A percentile compares a stretch with the other conserved stretches of the same genome.
Conservation (phyloP, 208 protist genomes). For the Porcisia hertigi region DNA sequence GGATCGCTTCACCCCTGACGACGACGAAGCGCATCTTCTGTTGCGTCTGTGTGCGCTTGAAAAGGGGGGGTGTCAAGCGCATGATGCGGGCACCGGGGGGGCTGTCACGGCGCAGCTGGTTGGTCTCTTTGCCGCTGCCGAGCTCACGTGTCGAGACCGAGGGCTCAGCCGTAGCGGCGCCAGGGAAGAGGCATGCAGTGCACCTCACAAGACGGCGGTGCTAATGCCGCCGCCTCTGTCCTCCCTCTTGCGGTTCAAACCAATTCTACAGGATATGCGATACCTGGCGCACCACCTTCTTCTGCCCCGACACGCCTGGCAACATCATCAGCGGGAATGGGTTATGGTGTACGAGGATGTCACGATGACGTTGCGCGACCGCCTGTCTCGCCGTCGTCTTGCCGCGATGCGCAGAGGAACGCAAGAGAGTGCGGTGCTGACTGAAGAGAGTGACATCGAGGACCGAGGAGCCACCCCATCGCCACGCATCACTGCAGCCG, state of each 20-base stretch:
- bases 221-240: conserved; percentile 35
- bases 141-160: not conserved
- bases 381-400: conserved; percentile 54
- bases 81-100: not conserved
- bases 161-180: not conserved
- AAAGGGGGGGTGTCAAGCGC: not conserved
- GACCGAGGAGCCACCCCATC: not conserved
- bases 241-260: conserved; percentile 42
- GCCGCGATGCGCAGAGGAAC: not conserved
- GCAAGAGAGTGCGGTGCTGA: not conserved
- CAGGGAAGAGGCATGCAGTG: not conserved
- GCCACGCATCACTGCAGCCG: not conserved
- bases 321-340: conserved; percentile 60
- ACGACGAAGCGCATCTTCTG: conserved; percentile 29
- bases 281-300: conserved; percentile 47
- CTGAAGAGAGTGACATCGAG: not conserved
- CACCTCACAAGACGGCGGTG: not conserved
- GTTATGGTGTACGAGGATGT: conserved; percentile 71
- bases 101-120: conserved; percentile 41
- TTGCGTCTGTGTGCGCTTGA: conserved; percentile 24
- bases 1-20: conserved; percentile 14
- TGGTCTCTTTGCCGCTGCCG: conserved; percentile 28
- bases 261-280: conserved; percentile 54
- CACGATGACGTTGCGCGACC: conserved; percentile 45
- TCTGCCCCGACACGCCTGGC: conserved; percentile 55